Evolutionary conservation across 2,329 filamentous ascomycete species (phyloP), one percentile per base, ranked within the genome.

Genomic region (Alternaria sp.): DNA sequence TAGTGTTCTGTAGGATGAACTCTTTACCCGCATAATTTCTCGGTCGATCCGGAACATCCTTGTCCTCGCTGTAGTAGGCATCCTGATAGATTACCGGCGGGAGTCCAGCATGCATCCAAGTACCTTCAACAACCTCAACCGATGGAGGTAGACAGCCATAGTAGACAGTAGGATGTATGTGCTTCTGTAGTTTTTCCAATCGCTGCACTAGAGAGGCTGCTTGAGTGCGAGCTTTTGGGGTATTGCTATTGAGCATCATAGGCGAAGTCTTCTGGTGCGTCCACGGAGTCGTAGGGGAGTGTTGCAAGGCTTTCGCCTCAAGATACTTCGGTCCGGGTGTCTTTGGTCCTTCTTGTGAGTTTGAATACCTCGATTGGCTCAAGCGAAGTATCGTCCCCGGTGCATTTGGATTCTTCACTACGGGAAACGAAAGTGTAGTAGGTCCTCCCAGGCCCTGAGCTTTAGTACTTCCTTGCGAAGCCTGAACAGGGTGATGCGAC

Each of bases 1-100:
- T 91, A 54, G 86, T 88, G 61, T 93, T 90, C 70, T 88, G 86
- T 7, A 97, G 81, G 59, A 88, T 90, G 74, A 96, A 97, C 69
- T 96, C 91, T 67, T 89, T 88, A 4, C 94, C 94, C 7, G 91
- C 94, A 79, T 97, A 98, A 77, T 97, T 93, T 54, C 92, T 85
- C 32, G 85, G 79, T 54, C 90, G 86, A 39, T 89, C 85, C 12
- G 94, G 93, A 0, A 97, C 91, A 78, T 98, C 95, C 51, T 84
- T 85, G 62, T 96, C 92, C 28, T 91, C 85, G 68, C 93, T 91
- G 74, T 97, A 98, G 71, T 90, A 94, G 0, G 94, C 89, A 73
- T 93, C 89, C 76, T 93, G 91, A 65, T 97, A 96, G 49, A 97
- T 85, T 14, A 91, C 85, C 59, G 89, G 83, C 0, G 91, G 90